Conservation (phyloP, 345 rosid species). For the Conringia planisiliqua region DNA sequence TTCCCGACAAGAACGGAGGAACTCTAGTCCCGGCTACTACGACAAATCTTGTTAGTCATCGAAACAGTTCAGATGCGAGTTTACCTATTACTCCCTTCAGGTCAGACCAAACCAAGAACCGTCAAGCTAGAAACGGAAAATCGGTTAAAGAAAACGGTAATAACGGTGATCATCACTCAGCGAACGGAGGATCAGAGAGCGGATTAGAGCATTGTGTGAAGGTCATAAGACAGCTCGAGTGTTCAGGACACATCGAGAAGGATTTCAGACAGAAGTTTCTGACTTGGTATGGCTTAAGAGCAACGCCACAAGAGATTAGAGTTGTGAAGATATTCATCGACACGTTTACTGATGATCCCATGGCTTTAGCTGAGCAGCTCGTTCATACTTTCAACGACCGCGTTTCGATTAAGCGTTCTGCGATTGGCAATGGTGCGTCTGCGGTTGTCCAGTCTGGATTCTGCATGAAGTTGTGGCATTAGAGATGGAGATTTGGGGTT, state of each 20-base stretch:
- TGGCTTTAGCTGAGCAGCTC: constrained; percentile 91
- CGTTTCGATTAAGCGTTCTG: constrained; percentile 54
- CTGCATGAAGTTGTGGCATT: constrained; percentile 98
- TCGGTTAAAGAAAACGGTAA: constrained; percentile 34
- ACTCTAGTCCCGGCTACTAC: constrained; percentile 29
- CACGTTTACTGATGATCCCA: constrained; percentile 70
- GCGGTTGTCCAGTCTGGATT: constrained; percentile 80
- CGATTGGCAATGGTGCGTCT: constrained; percentile 30
- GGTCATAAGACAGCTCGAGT: constrained; percentile 82
- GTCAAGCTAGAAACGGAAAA: constrained; percentile 54
- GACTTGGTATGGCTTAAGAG: constrained; percentile 93
- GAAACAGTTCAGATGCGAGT: constrained; percentile 47
- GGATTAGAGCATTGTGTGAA: constrained; percentile 84
- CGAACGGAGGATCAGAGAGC: constrained; percentile 29
- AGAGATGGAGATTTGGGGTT: constrained; percentile 4
- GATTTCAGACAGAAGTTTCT: constrained; percentile 92
- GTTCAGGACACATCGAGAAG: constrained; percentile 84
- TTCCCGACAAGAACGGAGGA: constrained; percentile 30
- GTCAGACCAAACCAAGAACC: constrained; percentile 53
- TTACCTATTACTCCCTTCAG: constrained; percentile 85
- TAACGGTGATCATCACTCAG: constrained; percentile 30
- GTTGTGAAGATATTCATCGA: constrained; percentile 83
- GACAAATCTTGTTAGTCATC: background rate
- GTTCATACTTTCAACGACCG: constrained; percentile 75
- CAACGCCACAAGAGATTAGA: constrained; percentile 73